These are phyloP conservation scores for Fusarium coffeatum DNA, from an alignment of 2,329 filamentous ascomycete genomes.

Conservation along the genomic window DNA sequence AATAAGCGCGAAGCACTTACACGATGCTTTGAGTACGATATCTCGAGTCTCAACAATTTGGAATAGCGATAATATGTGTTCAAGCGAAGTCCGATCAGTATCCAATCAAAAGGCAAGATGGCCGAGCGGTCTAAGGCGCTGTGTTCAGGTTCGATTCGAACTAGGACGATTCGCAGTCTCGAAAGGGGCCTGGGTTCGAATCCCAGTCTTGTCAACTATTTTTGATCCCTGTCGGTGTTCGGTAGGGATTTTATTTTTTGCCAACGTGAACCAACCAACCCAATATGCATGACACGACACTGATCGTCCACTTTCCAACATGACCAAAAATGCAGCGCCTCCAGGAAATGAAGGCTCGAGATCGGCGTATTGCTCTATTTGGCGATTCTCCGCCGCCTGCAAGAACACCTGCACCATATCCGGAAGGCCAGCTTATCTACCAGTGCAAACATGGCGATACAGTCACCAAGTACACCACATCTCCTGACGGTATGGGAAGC, in stretches of 20 bases:
- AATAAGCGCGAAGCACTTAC: fast-evolving
- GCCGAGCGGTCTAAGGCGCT: conserved; percentile 31
- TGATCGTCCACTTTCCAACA: not conserved
- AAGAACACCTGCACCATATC: conserved; percentile 31
- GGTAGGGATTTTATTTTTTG: not conserved
- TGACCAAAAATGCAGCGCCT: too few species aligned
- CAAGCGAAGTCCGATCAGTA: fast-evolving
- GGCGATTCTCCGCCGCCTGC: conserved; percentile 30
- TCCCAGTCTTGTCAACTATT: conserved; percentile 19
- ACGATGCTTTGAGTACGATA: too few species aligned
- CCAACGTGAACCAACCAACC: not conserved
- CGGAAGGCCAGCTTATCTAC: conserved; percentile 34
- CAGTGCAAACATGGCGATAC: conserved; percentile 25
- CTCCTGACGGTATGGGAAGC: not conserved
- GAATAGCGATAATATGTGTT: fast-evolving
- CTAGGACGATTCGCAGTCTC: conserved; percentile 30
- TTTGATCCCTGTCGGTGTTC: not conserved
- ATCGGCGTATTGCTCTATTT: not conserved
- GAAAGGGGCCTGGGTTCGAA: conserved; percentile 32
- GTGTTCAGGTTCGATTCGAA: conserved; percentile 25
- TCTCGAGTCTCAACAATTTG: fast-evolving
- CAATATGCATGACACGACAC: not conserved
- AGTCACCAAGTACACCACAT: conserved; percentile 37
- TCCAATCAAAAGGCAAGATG: conserved; percentile 27
- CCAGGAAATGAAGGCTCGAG: not conserved